These are phyloP conservation scores for Phylloporus arenicola DNA, from an alignment of 768 basidiomycete genomes.

Conservation along the genomic window DNA sequence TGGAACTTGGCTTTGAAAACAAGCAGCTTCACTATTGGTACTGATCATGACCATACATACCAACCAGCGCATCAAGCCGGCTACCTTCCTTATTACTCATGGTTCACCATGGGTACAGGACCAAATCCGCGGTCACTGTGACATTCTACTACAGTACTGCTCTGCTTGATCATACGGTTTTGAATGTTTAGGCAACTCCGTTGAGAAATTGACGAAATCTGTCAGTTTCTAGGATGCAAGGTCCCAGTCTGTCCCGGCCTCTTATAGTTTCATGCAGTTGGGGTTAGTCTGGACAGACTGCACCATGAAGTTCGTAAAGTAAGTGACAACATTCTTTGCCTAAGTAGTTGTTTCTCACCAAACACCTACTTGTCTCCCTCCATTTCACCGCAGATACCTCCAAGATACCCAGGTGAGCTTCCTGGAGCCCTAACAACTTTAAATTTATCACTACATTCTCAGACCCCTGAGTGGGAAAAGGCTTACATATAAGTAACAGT, in stretches of 20 bases:
- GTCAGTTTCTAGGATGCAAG: slow-evolving; percentile 4
- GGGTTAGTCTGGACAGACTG: background rate
- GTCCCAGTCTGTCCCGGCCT: slow-evolving; percentile 13
- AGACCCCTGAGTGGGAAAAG: slow-evolving; percentile 61
- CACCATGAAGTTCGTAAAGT: slow-evolving; percentile 60
- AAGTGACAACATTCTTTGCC: slow-evolving; percentile 12
- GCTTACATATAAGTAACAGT: slow-evolving; percentile 31
- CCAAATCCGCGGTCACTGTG: background rate
- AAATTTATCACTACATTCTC: background rate
- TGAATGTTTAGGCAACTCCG: background rate
- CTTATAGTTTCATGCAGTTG: background rate
- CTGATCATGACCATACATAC: background rate
- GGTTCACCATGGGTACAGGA: background rate
- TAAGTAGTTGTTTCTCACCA: background rate
- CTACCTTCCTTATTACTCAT: background rate
- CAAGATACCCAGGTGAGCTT: slow-evolving; percentile 58
- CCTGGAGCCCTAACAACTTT: background rate
- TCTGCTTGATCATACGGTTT: slow-evolving; percentile 3
- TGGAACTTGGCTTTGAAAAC: too few species aligned
- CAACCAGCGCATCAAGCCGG: background rate
- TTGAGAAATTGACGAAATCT: background rate
- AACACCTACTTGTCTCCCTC: background rate
- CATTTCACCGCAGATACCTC: slow-evolving; percentile 47
- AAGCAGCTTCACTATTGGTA: background rate
- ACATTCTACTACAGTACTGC: background rate